These are phyloP conservation scores for Mucor irregularis DNA, from an alignment of 371 early-diverging fungal species.

Conservation along the genomic window DNA sequence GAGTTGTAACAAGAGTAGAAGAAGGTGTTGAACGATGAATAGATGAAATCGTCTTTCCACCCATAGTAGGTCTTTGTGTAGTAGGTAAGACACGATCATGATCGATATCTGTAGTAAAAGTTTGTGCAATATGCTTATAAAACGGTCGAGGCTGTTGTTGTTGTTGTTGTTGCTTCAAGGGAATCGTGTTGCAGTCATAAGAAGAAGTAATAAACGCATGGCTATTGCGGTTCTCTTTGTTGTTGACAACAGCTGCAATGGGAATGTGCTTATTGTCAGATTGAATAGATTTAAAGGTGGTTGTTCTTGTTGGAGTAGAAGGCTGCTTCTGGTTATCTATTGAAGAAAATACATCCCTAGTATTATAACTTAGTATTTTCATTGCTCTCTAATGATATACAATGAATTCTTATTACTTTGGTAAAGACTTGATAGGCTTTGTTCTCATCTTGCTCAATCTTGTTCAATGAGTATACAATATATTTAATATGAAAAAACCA, in stretches of 20 bases:
- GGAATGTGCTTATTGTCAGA: not conserved
- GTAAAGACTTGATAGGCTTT: not conserved
- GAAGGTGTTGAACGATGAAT: conserved; percentile 12
- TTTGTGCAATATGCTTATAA: conserved; percentile 1
- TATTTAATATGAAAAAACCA: too few species aligned
- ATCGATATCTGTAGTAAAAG: conserved; percentile 6
- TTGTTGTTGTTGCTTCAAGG: too few species aligned
- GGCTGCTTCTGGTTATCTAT: not conserved
- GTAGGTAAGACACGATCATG: conserved; percentile 6
- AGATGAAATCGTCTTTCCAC: conserved; percentile 29
- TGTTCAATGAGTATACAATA: too few species aligned
- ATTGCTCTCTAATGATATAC: not conserved
- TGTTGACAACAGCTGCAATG: too few species aligned
- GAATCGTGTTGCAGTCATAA: too few species aligned
- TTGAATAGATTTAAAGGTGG: not conserved
- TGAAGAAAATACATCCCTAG: not conserved
- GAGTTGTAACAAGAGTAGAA: not conserved
- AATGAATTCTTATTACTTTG: not conserved
- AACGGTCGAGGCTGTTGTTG: not conserved
- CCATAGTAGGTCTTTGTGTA: conserved; percentile 20
- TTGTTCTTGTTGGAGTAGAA: not conserved
- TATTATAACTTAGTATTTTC: not conserved
- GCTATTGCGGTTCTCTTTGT: conserved; percentile 2
- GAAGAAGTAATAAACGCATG: conserved; percentile 5
- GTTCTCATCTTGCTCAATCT: not conserved